Base-by-base conservation (phyloP, 768 basidiomycete genomes). In the Candolleomyces aberdarensis region DNA sequence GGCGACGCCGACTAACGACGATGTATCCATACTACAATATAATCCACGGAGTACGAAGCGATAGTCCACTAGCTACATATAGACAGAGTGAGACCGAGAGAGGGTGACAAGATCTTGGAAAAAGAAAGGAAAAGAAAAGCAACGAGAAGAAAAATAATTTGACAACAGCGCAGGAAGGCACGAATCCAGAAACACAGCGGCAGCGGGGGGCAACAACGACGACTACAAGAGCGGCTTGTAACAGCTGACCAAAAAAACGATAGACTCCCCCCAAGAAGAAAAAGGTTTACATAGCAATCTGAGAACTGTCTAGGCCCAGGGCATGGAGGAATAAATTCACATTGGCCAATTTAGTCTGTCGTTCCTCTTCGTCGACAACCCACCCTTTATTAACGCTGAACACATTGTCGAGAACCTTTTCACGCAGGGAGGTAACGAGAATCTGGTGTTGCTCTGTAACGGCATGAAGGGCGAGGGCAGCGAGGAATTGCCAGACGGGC, bases 401-500 rank as follows among this genome's bases (percentile, higher is more conserved):
- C 36, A 98, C 92, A 66, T 91, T 94, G 69, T 96, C 94, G 50
- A 98, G 80, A 44, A 98, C 90, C 77, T 97, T 96, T 71, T 98
- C 96, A 60, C 95, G 87, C 49, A 98, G 78, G 31, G 87, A 80
- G 19, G 86, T 84, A 39, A 99, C 96, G 51, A 99, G 82, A 49
- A 85, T 77, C 64, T 92, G 91, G 71, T 98, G 96, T 72, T 99
- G 94, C 65, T 94, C 89, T 47, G 85, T 80, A 52, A 85, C 84
- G 13, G 94, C 91, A 65, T 91, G 89, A 44, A 96, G 80, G 2
- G 95, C 96, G 54, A 98, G 76, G 1, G 93, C 87, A 7, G 94
- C 92, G 40, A 97, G 83, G 80, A 95, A 92, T 70, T 92, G 89
- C 94, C 95, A 97, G n/a, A 94, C 91, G 14, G 91, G 92, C 72